phyloP scores from a whole-genome alignment of 108 stramenopile genomes.

The Nannochloropsis salina region DNA sequence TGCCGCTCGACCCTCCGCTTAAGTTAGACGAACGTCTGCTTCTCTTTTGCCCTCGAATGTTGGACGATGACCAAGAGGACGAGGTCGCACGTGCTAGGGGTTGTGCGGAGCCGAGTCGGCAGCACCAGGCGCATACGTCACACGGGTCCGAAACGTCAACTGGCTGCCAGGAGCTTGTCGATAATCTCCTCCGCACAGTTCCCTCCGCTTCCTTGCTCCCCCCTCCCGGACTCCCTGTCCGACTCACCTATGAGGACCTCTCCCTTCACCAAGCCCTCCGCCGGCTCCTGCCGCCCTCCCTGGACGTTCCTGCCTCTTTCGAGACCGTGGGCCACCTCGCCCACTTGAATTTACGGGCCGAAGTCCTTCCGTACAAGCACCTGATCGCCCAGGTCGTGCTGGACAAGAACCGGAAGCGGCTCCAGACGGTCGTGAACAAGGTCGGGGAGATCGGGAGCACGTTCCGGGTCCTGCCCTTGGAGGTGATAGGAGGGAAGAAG shows the following conservation, averaged over 20 bases:
- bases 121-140: not conserved
- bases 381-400: conserved; percentile 79
- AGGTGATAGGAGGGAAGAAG: conserved; percentile 71
- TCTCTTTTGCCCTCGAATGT: not conserved
- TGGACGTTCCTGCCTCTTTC: conserved; percentile 58
- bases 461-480: conserved; percentile 91
- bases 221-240: not conserved
- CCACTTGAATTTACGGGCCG: conserved; percentile 85
- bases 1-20: not conserved
- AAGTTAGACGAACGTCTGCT: not conserved
- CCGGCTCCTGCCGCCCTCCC: not conserved
- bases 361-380: conserved; percentile 76
- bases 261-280: conserved; percentile 6
- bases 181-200: not conserved
- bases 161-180: not conserved
- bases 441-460: conserved; percentile 74
- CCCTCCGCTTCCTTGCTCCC: not conserved
- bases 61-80: not conserved
- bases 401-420: conserved; percentile 71
- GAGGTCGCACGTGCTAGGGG: too few species aligned
- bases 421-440: conserved; percentile 90
- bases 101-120: not conserved
- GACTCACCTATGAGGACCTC: not conserved
- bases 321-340: conserved; percentile 88
- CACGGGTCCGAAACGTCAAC: not conserved